A percentile compares a stretch with the other conserved stretches of the same genome.
Evolutionary conservation across 2,329 filamentous ascomycete genomes (phyloP).

Genomic region (Aureobasidium melanogenum): DNA sequence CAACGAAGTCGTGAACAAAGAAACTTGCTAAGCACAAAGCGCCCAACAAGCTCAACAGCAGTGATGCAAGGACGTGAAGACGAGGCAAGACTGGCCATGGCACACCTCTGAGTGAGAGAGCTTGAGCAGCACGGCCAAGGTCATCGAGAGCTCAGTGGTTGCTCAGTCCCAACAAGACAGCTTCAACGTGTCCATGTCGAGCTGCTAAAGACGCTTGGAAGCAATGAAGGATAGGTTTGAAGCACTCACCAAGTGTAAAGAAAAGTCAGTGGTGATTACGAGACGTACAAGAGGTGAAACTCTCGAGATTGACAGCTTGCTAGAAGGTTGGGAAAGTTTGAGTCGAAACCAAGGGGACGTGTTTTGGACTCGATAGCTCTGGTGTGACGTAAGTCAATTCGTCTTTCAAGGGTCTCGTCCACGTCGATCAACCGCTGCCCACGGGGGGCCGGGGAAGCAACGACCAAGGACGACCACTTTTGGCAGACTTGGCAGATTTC

Average conservation of each 20-base stretch:
- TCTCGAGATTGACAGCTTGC: neutral
- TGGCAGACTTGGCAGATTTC: no score
- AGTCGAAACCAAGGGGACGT: neutral
- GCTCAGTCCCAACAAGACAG: neutral
- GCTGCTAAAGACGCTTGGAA: neutral
- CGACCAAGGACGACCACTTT: no score
- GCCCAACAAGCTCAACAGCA: neutral
- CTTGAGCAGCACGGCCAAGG: no score
- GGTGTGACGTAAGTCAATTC: neutral
- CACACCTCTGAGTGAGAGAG: neutral
- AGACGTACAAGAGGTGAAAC: neutral
- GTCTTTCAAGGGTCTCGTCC: neutral
- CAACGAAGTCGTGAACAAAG: neutral
- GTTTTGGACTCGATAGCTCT: conserved; percentile 5
- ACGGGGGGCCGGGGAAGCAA: neutral
- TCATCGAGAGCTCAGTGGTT: neutral
- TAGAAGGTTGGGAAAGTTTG: neutral
- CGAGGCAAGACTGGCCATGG: no score
- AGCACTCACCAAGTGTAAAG: neutral
- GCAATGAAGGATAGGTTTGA: neutral
- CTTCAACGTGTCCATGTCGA: neutral
- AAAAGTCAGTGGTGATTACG: neutral
- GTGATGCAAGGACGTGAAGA: neutral
- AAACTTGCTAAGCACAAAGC: neutral
- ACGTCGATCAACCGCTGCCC: neutral